Evolutionary conservation across 371 early-diverging fungal genomes (phyloP), one percentile per base, ranked within the genome.

Genomic region (Haplosporangium sp.): DNA sequence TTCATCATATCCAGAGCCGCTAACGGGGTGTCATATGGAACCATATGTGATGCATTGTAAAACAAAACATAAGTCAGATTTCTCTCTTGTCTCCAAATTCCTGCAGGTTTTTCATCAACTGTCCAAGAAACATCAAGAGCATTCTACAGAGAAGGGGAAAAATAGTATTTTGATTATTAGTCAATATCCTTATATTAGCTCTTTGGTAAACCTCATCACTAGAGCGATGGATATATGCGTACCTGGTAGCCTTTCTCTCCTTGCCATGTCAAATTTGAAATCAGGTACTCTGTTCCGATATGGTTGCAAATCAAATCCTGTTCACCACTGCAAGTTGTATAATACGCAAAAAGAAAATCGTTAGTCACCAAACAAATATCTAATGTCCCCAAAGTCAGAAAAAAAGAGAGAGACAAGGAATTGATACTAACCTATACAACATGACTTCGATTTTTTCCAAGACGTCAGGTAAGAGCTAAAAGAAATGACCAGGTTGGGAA

Each of bases 221-320:
- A 10, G 42, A 47, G 15, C 47, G 34, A 45, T n/a, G 34, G 11
- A 20, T 27, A 39, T 48, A 0, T 40, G 15, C 27, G 37, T 84
- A 92, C 93, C 78, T 77, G 65, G 67, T 93, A 92, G 10, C 95
- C 95, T 61, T 74, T 83, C 6, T 71, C 76, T 2, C 92, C 94
- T 70, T 88, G 87, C 96, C 96, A 96, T 35, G 88, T 89, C 86
- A 95, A 72, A 56, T 88, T 89, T 8, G 86, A 86, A 57, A 95
- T 87, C 84, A 94, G 75, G 59, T 87, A 86, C 63, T 92, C 88
- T 1, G 90, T 90, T 42, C 96, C 96, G 27, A 91, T 65, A 60
- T 86, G 85, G 75, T 95, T 95, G 76, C 96, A 96, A 44, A 95
- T 93, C 64, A 95, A 75, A 67, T 96, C 96, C 59, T 88, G 83